Conservation (phyloP, 495 filamentous ascomycete genomes). For the Penicillium alfredii region DNA sequence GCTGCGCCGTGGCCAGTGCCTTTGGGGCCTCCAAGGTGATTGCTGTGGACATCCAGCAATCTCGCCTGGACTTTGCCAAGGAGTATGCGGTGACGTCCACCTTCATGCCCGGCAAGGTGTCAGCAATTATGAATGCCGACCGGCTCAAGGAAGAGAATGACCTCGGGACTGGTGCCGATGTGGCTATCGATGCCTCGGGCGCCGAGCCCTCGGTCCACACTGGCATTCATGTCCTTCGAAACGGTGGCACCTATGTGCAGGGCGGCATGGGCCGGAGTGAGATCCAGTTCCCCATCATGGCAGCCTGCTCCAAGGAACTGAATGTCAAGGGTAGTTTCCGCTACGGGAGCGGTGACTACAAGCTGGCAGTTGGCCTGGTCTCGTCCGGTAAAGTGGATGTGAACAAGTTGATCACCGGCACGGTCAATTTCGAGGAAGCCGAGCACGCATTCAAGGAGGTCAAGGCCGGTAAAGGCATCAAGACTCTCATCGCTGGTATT, state of each 20-base stretch:
- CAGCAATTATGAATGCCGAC: conserved; percentile 35
- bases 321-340: conserved; percentile 49
- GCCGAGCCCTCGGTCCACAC: conserved; percentile 49
- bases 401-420: conserved; percentile 46
- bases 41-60: conserved; percentile 48
- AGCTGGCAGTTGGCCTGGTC: conserved; percentile 46
- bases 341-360: conserved; percentile 51
- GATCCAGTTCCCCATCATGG: conserved; percentile 52
- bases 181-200: conserved; percentile 53
- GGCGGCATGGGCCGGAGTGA: conserved; percentile 54
- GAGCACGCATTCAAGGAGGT: conserved; percentile 46
- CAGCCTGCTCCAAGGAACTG: conserved; percentile 48
- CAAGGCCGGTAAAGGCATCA: conserved; percentile 44
- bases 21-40: conserved; percentile 49
- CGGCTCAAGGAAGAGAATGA: conserved; percentile 39
- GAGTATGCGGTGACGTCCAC: conserved; percentile 39
- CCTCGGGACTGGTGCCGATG: conserved; percentile 46
- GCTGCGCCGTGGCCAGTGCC: conserved; percentile 47
- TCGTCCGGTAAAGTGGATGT: conserved; percentile 47
- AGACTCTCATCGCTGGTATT: conserved; percentile 41
- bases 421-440: conserved; percentile 48
- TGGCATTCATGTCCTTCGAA: conserved; percentile 45
- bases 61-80: conserved; percentile 49
- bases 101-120: conserved; percentile 34
- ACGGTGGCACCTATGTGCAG: conserved; percentile 55